Percentiles rank a stretch among this genome's conserved stretches.
phyloP scores from a whole-genome alignment of 306 rosid genomes.

The Ammopiptanthus mongolicus region DNA sequence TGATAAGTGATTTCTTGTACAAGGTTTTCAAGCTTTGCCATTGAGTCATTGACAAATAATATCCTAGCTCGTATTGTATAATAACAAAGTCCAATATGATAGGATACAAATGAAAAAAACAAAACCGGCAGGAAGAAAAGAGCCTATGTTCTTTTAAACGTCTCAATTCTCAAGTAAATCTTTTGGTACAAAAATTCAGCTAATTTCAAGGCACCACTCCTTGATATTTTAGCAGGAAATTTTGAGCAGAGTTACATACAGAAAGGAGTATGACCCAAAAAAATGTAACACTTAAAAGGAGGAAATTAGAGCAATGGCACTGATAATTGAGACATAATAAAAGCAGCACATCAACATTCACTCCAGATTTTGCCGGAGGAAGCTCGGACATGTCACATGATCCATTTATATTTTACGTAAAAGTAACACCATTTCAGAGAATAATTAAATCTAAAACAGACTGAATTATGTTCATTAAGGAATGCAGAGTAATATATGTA shows the following conservation, averaged over 20 bases:
- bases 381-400: neutral
- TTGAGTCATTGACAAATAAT: too few species aligned
- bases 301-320: neutral
- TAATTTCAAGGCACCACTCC: neutral
- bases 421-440: neutral
- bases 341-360: neutral
- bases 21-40: too few species aligned
- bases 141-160: neutral
- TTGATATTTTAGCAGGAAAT: neutral
- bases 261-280: neutral
- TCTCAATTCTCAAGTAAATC: neutral
- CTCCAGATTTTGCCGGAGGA: neutral
- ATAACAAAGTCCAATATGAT: too few species aligned
- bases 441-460: neutral
- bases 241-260: neutral
- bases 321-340: neutral
- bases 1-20: too few species aligned
- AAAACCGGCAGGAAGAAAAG: neutral
- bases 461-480: neutral
- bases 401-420: neutral
- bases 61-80: too few species aligned
- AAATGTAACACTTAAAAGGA: neutral
- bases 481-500: conserved; percentile 27
- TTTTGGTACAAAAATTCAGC: neutral
- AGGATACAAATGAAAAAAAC: too few species aligned